Evolutionary conservation across 2,329 filamentous ascomycete genomes (phyloP), one percentile per base, ranked within the genome.

Genomic region (Cercospora beticola): DNA sequence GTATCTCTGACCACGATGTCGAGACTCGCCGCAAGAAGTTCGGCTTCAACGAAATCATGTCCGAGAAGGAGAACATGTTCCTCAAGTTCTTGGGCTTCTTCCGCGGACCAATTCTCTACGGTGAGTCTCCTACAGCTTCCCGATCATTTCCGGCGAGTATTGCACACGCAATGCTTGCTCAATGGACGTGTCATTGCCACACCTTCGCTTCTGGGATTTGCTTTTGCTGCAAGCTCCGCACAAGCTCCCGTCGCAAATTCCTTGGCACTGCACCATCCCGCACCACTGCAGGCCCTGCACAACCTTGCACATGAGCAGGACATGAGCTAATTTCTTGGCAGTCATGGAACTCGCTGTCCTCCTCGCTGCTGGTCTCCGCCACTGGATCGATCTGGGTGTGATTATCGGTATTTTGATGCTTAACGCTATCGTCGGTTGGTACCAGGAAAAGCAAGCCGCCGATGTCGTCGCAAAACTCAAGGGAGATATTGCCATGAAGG

Each of bases 391-490:
- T 83, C 86, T 92, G 74, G 90, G 89, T 86, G 89, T 93, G 79
- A 92, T 92, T 79, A 87, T 89, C 75, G 90, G 86, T 84, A 92
- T 93, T 80, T 83, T 93, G 66, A 75, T 89, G 78, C 88, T 93
- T 71, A 93, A 93, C 83, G 90, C 90, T 73, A 82, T 89, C 72
- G 90, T 92, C 79, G 90, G 90, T 84, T 92, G 90, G 87, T 92
- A 92, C 80, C 90, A 92, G 80, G 90, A 92, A 82, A 92, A 92
- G 84, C 90, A 92, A 81, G 90, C 90, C 75, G 90, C 89, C 73
- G 90, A 92, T 81, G 89, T 92, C 76, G 90, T 92, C 76, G 90
- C 90, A 66, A 87, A 84, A 71, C 83, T 92, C 70, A 92, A 92
- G 84, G 90, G 90, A 83, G 90, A 92, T 77, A 92, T 93, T 77